Base-by-base conservation (phyloP, 257 asterid species). In the Solanum sejunctum region DNA sequence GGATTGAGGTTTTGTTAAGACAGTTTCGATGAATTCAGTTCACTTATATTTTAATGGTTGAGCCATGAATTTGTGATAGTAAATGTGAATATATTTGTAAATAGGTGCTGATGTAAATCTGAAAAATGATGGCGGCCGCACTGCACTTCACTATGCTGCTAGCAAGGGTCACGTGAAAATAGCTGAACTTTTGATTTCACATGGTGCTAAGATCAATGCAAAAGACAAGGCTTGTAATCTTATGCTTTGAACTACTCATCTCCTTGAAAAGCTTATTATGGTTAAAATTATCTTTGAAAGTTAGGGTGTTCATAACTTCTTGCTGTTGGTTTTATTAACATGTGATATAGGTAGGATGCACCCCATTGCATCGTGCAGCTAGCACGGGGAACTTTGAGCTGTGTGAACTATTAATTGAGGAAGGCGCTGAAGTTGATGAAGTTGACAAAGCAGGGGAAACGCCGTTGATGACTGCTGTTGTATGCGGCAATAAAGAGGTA, bases 331-430 rank as follows among this genome's bases (percentile, higher is more conserved):
- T 82, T 64, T 69, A 83, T 17, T 26, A 51, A 82, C 56, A 56
- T 45, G 81, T 80, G 83, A 11, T 90, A 87, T 87, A 96, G 98
- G 92, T 95, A 15, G 99, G 99, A 69, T 94, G 97, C 91, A 93
- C 98, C 73, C 98, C 99, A 43, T 91, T 97, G 94, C 98, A 97
- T 84, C 98, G 99, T 71, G 98, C 99, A 88, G 98, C 99, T 70
- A 95, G 98, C 92, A 91, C 94, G 3, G 99, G 98, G 83, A 89
- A 93, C 82, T 85, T 89, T 58, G 91, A 80, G 69, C 79, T 96
- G 86, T 93, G 94, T 71, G 97, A 96, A 67, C 89, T 91, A 88
- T 90, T 96, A 86, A 95, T 96, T 69, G 98, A 94, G 94, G 99
- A 96, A 92, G 98, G 99, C 69, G 97, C 98, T 58, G 97, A 93